phyloP scores from a whole-genome alignment of 345 rosid genomes.

The Heritiera littoralis region DNA sequence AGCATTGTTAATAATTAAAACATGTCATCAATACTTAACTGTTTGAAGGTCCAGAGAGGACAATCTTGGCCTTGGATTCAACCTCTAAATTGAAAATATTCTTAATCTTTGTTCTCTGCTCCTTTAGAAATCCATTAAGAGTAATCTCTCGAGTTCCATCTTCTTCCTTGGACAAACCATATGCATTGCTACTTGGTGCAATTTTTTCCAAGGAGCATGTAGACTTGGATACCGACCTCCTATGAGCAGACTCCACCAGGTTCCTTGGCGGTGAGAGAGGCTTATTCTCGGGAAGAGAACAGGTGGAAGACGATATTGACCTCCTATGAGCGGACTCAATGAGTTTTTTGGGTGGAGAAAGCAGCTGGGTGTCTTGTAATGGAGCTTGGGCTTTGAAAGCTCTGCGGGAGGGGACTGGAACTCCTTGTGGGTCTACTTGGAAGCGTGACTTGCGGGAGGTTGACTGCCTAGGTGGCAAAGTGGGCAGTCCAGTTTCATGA shows the following conservation, averaged over 20 bases:
- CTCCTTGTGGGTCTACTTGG: constrained; percentile 36
- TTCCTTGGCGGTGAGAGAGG: constrained; percentile 57
- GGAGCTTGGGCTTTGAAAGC: constrained; percentile 33
- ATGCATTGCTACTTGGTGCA: constrained; percentile 20
- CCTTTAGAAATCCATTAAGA: constrained; percentile 52
- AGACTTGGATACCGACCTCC: constrained; percentile 47
- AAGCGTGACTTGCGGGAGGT: constrained; percentile 49
- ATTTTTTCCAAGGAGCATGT: constrained; percentile 48
- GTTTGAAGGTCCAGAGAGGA: constrained; percentile 64
- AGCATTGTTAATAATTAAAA: neutral
- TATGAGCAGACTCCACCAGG: constrained; percentile 51
- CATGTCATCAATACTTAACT: constrained; percentile 39
- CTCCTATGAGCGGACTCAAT: constrained; percentile 41
- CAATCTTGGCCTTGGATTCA: constrained; percentile 46
- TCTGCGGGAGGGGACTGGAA: constrained; percentile 36
- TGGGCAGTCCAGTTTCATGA: constrained; percentile 13
- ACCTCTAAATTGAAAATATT: constrained; percentile 41
- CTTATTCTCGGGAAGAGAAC: constrained; percentile 27
- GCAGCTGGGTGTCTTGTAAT: constrained; percentile 29
- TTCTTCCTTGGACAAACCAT: constrained; percentile 34
- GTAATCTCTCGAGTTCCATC: constrained; percentile 26
- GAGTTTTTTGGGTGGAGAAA: constrained; percentile 51
- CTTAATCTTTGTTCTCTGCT: constrained; percentile 45
- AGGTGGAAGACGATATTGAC: constrained; percentile 43
- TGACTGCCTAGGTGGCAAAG: constrained; percentile 49